These are phyloP conservation scores for Trichophyton mentagrophytes DNA, from an alignment of 2,329 filamentous ascomycete genomes.

Conservation along the genomic window DNA sequence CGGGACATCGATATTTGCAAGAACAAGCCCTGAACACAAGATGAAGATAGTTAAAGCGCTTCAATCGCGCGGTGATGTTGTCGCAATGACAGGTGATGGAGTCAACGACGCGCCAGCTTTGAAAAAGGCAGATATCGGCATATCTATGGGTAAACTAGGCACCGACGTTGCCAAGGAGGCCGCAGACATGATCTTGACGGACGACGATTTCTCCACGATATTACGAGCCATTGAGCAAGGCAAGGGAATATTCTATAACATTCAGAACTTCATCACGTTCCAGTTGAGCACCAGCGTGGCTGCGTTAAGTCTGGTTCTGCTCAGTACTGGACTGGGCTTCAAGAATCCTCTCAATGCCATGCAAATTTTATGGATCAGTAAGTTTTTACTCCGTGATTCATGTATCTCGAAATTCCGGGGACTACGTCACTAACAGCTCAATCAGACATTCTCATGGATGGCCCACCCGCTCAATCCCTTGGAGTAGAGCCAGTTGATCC, in stretches of 20 bases:
- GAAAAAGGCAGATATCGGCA: conserved; percentile 95
- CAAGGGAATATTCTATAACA: conserved; percentile 99
- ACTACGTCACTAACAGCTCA: neutral
- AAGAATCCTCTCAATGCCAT: conserved; percentile 95
- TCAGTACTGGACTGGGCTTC: conserved; percentile 86
- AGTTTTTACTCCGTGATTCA: conserved; percentile 28
- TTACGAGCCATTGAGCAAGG: conserved; percentile 93
- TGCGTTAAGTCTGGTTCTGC: conserved; percentile 74
- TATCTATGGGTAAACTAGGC: conserved; percentile 87
- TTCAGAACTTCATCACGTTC: conserved; percentile 98
- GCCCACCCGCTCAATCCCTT: conserved; percentile 89
- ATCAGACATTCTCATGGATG: conserved; percentile 97
- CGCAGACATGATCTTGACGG: conserved; percentile 74
- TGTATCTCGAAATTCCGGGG: neutral
- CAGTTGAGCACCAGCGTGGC: conserved; percentile 95
- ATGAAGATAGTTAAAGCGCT: conserved; percentile 90
- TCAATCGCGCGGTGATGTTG: conserved; percentile 85
- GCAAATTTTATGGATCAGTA: conserved; percentile 99
- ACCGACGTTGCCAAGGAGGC: conserved; percentile 97
- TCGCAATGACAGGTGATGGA: conserved; percentile 97
- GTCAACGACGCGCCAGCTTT: conserved; percentile 95
- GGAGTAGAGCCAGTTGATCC: conserved; percentile 92
- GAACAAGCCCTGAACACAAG: conserved; percentile 95
- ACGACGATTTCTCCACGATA: conserved; percentile 85
- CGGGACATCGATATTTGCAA: conserved; percentile 85